These are phyloP conservation scores for Cyclotella atomus DNA, from an alignment of 108 stramenopile genomes.

Conservation along the genomic window DNA sequence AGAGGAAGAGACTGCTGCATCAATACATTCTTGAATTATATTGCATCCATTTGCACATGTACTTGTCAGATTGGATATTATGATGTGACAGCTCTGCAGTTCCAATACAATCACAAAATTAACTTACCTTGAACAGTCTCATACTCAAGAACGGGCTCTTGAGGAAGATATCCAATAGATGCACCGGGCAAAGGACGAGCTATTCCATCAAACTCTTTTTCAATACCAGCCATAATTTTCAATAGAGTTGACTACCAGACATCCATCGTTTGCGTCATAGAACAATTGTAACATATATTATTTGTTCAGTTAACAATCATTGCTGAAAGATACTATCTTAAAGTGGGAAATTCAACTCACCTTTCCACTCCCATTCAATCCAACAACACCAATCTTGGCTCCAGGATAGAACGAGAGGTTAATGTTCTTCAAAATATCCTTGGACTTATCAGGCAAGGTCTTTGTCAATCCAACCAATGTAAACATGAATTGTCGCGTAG, in stretches of 20 bases:
- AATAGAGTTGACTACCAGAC: conserved; percentile 79
- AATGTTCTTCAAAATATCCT: conserved; percentile 88
- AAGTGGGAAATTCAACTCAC: too few relatives aligned
- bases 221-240: conserved; percentile 96
- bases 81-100: too few relatives aligned
- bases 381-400: conserved; percentile 93
- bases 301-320: too few relatives aligned
- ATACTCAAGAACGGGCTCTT: conserved; percentile 78
- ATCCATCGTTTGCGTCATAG: too few relatives aligned
- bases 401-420: conserved; percentile 91
- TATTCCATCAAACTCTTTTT: conserved; percentile 87
- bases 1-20: conserved; percentile 74
- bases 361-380: conserved; percentile 89
- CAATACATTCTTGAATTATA: conserved; percentile 87
- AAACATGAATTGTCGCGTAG: conserved; percentile 90
- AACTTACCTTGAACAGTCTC: conserved; percentile 59
- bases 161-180: conserved; percentile 85
- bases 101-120: too few relatives aligned
- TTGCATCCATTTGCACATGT: too few relatives aligned
- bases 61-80: too few relatives aligned
- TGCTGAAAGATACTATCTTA: too few relatives aligned
- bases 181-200: conserved; percentile 88
- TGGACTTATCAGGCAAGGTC: conserved; percentile 83
- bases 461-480: conserved; percentile 82
- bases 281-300: too few relatives aligned